Conservation (phyloP, 1,284 basidiomycete genomes). For the Sporisorium scitamineum region DNA sequence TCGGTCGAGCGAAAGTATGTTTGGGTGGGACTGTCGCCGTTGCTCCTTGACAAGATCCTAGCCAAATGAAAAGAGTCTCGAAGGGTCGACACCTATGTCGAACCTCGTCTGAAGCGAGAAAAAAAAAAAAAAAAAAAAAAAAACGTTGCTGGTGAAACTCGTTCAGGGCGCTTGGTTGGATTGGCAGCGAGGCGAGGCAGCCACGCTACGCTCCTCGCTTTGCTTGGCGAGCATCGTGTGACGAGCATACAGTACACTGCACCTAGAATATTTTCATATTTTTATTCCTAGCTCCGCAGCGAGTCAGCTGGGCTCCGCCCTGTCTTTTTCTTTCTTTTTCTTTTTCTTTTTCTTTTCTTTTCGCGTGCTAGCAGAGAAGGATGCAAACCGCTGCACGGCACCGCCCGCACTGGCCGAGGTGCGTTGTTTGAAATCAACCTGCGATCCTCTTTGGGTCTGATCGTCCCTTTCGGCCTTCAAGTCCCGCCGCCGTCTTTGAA, state of each 20-base stretch:
- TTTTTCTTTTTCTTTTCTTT: neutral
- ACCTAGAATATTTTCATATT: neutral
- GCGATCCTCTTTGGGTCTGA: too few relatives aligned
- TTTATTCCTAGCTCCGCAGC: neutral
- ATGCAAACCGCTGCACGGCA: neutral
- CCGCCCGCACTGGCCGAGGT: conserved; percentile 4
- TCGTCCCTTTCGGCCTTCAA: neutral
- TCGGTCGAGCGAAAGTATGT: neutral
- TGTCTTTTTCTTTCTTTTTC: neutral
- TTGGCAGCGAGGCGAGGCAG: too few relatives aligned
- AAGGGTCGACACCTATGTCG: neutral
- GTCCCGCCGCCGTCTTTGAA: neutral
- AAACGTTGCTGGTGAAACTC: neutral
- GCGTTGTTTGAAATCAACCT: too few relatives aligned
- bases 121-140: neutral
- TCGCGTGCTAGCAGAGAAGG: neutral
- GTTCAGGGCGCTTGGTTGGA: neutral
- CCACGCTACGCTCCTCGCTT: neutral
- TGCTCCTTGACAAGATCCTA: neutral
- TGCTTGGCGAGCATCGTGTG: too few relatives aligned
- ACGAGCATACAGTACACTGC: too few relatives aligned
- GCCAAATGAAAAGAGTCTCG: neutral
- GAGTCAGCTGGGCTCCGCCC: neutral
- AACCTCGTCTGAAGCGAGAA: neutral
- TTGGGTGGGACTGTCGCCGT: neutral